These are phyloP conservation scores for Gamsiella multidivaricata DNA, from an alignment of 192 early-diverging fungal species.

Conservation along the genomic window DNA sequence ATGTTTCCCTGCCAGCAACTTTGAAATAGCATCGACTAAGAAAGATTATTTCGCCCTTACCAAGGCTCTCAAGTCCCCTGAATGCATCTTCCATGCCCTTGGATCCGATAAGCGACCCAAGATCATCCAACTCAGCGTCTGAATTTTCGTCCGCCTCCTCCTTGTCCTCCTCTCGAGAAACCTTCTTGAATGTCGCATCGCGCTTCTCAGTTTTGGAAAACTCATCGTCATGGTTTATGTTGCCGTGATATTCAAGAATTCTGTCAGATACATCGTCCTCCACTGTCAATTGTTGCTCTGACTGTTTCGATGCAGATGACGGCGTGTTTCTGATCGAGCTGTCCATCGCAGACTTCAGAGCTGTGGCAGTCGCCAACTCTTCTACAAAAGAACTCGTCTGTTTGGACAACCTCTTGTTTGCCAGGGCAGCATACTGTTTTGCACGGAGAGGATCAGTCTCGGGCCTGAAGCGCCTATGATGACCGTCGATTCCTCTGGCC, in stretches of 20 bases:
- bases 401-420: slow-evolving; percentile 17
- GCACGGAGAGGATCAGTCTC: slow-evolving; percentile 20
- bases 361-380: slow-evolving; percentile 35
- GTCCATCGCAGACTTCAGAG: slow-evolving; percentile 28
- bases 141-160: not conserved
- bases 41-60: too few relatives aligned
- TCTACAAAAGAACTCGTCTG: slow-evolving; percentile 43
- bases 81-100: slow-evolving; percentile 38
- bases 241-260: not conserved
- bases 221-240: not conserved
- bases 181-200: not conserved
- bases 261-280: not conserved
- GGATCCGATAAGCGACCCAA: slow-evolving; percentile 32
- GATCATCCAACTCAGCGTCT: slow-evolving; percentile 23
- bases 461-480: slow-evolving; percentile 4
- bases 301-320: slow-evolving; percentile 5
- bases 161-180: not conserved
- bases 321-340: slow-evolving; percentile 23
- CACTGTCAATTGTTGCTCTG: not conserved
- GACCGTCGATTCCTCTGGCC: not conserved
- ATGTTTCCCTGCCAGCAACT: too few relatives aligned
- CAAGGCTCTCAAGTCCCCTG: slow-evolving; percentile 25
- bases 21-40: too few relatives aligned
- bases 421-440: slow-evolving; percentile 27
- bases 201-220: too few relatives aligned